Evolutionary conservation across 2,329 filamentous ascomycete genomes (phyloP).

Genomic region (Arthroderma sp.): DNA sequence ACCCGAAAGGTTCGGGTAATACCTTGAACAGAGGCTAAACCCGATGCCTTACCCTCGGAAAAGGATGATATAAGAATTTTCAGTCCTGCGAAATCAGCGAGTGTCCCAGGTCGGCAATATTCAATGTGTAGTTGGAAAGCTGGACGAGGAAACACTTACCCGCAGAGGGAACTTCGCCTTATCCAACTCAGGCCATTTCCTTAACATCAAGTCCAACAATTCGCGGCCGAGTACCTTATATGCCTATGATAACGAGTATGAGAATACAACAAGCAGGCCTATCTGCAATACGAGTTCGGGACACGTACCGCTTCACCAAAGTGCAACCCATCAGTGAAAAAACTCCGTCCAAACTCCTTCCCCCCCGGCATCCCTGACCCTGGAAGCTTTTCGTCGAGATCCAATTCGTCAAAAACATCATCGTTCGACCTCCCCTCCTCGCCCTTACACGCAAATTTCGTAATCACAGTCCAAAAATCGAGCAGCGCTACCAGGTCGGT

Average conservation of each 20-base stretch:
- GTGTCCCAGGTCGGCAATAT: no score
- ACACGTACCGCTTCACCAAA: constrained; percentile 15
- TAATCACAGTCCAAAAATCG: constrained; percentile 23
- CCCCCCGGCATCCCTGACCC: constrained; percentile 22
- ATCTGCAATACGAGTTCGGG: background rate
- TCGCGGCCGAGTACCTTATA: constrained; percentile 11
- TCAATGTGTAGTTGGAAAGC: no score
- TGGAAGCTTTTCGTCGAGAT: constrained; percentile 21
- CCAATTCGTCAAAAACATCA: constrained; percentile 14
- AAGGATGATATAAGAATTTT: no score
- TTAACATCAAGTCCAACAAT: constrained; percentile 8
- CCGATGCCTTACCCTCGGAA: no score
- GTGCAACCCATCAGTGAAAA: constrained; percentile 28
- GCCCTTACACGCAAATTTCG: constrained; percentile 11
- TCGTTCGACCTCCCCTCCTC: constrained; percentile 4
- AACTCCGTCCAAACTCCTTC: constrained; percentile 20
- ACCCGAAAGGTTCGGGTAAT: constrained; percentile 53
- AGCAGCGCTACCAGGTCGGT: constrained; percentile 22
- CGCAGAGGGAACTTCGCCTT: constrained; percentile 9
- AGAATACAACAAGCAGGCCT: background rate
- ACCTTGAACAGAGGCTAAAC: constrained; percentile 35
- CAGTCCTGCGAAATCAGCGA: no score
- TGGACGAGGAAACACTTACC: background rate
- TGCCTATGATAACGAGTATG: constrained; percentile 4
- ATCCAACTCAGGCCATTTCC: constrained; percentile 13